Evolutionary conservation across 352 stramenopile genomes (phyloP), one percentile per base, ranked within the genome.

Genomic region (Globisporangium takayamanum): DNA sequence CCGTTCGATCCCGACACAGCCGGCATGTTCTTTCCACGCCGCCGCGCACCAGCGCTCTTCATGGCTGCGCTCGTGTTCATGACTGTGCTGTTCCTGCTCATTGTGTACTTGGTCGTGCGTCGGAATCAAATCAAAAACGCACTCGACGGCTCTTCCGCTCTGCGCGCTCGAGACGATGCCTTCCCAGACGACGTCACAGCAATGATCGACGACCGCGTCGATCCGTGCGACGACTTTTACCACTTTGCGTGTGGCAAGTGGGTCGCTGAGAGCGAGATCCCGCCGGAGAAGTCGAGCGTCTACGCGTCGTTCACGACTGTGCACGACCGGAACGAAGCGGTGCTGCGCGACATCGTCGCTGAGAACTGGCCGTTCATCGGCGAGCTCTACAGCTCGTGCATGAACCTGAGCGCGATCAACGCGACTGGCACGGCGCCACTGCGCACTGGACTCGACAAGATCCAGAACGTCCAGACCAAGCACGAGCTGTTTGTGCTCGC

Each of bases 331-430:
- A 76, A 76, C 47, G 57, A 74, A 26, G 63, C 50, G 18, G 45
- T 69, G n/a, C 48, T 76, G 56, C 59, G 51, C 18, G 52, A 61
- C 5, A 72, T 76, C 42, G 44, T 76, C 36, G 48, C 64, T 8
- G 64, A 74, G 14, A 63, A 73, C 52, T 87, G 79, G 79, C 79
- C 79, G 15, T 63, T 82, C 15, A 53, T 89, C 3, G 72, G 76
- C 3, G 79, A 87, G 49, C 42, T 87, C 14, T 86, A 80, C 50
- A 67, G 64, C 16, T 87, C 79, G 18, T 89, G 77, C 51, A 85
- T 89, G 77, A 80, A 87, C 55, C 74, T 78, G 53, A 76, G 54
- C 26, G 72, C 72, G 28, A 71, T 73, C 20, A 83, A 88, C 51
- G 69, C 60, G 4, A 61, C 65, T 12, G 78, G 72, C 6, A 67